Base-by-base conservation (phyloP, 371 early-diverging fungal species). In the Mortierella sp. region DNA sequence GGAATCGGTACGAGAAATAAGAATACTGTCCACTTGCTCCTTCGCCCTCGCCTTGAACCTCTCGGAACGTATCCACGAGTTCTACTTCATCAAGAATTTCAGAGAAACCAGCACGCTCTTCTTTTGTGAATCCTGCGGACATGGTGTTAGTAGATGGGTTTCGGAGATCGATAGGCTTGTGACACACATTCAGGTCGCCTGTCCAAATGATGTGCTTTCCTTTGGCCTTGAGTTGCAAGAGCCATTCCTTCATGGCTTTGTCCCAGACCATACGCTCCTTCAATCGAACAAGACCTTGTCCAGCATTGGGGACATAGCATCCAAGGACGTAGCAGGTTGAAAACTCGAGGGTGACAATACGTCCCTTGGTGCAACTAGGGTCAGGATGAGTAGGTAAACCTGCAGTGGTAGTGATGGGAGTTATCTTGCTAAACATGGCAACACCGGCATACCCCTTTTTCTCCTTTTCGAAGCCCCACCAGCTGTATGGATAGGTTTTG, bases 181-280 rank as follows among this genome's bases (percentile, higher is more conserved):
- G 96, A 0, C 96, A 94, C 17, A 97, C 97, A 77, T 97, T 97
- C 40, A 97, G 77, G 83, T 97, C 97, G 58, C 97, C 97, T 5
- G 93, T 84, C 92, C 94, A 96, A 51, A 97, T 85, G 4, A 96
- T 89, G 2, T 92, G 88, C 83, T 94, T 94, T 9, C 85, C 85
- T 59, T 85, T 87, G 61, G 86, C 82, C 67, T 94, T 94, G 32
- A 97, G 84, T 8, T 85, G 83, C 10, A 87, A 70, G 49, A 97
- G 78, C 68, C 92, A 91, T 62, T 86, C 85, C 65, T 88, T 86
- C 89, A 97, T 92, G 32, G 83, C 83, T 12, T 62, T 74, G 75
- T 93, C 93, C 86, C 92, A 96, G 22, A 88, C 83, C 64, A 86
- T 86, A 40, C 93, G 86, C 54, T 86, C 85, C 23, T 84, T 86